phyloP scores from a whole-genome alignment of 345 rosid genomes.

The Angophora floribunda region DNA sequence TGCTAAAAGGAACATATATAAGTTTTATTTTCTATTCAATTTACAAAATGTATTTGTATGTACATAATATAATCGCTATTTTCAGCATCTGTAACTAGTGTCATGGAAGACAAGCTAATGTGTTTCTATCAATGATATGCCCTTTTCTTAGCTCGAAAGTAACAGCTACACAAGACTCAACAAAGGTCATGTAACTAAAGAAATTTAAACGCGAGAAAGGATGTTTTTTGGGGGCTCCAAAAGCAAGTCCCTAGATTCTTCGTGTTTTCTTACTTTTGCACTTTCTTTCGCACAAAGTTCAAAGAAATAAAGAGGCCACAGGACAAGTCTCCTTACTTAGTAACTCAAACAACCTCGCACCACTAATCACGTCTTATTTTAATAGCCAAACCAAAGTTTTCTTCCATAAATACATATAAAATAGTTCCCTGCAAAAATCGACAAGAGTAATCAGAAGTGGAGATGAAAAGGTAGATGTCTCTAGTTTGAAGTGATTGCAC shows the following conservation, averaged over 20 bases:
- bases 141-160: not conserved
- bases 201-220: not conserved
- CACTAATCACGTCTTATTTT: not conserved
- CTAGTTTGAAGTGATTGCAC: not conserved
- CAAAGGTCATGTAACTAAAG: not conserved
- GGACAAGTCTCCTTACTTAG: not conserved
- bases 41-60: too few species aligned
- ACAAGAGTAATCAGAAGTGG: not conserved
- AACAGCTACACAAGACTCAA: not conserved
- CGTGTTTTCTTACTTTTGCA: not conserved
- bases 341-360: not conserved
- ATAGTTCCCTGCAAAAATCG: not conserved
- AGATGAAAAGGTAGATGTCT: not conserved
- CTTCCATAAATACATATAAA: not conserved
- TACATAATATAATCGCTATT: not conserved
- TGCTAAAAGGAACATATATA: not conserved
- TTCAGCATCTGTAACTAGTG: not conserved
- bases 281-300: not conserved
- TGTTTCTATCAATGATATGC: not conserved
- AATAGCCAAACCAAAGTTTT: not conserved
- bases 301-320: not conserved
- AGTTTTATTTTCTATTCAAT: not conserved
- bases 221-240: not conserved
- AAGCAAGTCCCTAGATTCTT: conserved; percentile 19
- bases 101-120: not conserved